Evolutionary conservation across 1,284 basidiomycete species (phyloP).

Genomic region (Bjerkandera adusta): DNA sequence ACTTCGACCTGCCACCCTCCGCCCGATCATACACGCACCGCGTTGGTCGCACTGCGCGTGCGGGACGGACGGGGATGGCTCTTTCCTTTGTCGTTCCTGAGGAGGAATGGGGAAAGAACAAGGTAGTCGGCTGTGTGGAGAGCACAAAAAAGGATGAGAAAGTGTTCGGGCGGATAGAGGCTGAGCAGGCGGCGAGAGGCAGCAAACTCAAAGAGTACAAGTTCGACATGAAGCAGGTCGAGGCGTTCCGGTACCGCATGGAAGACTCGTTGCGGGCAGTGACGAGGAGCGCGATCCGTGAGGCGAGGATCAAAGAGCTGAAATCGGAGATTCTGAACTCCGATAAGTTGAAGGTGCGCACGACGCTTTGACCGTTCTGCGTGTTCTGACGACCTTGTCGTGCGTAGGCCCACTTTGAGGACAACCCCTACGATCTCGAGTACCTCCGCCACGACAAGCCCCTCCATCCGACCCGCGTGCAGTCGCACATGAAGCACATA

Average conservation of each 20-base stretch:
- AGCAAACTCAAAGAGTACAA: conserved; percentile 88
- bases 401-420: conserved; percentile 98
- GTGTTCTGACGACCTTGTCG: conserved; percentile 3
- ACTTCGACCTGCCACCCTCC: conserved; percentile 94
- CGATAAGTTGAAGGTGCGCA: conserved; percentile 88
- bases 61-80: conserved; percentile 91
- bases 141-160: conserved; percentile 75
- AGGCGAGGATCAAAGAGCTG: conserved; percentile 93
- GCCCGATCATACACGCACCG: conserved; percentile 94
- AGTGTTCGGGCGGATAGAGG: conserved; percentile 78
- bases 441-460: conserved; percentile 95
- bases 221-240: conserved; percentile 92
- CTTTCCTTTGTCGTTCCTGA: conserved; percentile 87
- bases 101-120: conserved; percentile 77
- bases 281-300: conserved; percentile 83
- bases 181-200: conserved; percentile 68
- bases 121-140: conserved; percentile 62
- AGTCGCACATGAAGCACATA: conserved; percentile 94
- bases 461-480: conserved; percentile 83
- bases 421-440: conserved; percentile 93
- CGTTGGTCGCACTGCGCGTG: conserved; percentile 94
- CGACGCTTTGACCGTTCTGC: background rate
- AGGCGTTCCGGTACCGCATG: conserved; percentile 99
- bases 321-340: conserved; percentile 94
- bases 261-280: conserved; percentile 92